A percentile compares a stretch with the other conserved stretches of the same genome.
These are phyloP conservation scores for Aspergillus sp. DNA, from an alignment of 2,329 filamentous ascomycete species.

Conservation along the genomic window DNA sequence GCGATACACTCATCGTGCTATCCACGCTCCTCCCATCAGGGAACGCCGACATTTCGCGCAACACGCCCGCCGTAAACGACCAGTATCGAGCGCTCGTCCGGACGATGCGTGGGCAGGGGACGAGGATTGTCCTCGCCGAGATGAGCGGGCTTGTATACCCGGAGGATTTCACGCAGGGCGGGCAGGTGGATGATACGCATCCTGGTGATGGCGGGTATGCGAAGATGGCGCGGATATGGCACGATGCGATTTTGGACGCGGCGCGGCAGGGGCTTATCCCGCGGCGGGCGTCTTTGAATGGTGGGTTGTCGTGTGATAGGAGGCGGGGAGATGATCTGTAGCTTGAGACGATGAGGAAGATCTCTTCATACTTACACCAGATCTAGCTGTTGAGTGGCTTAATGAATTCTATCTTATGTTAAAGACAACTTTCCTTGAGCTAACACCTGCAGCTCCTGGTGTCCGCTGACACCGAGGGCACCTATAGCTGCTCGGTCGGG, in stretches of 20 bases:
- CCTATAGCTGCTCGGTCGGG: too few species aligned
- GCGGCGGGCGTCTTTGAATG: not conserved
- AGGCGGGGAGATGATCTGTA: not conserved
- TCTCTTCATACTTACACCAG: too few species aligned
- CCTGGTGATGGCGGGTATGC: conserved; percentile 2
- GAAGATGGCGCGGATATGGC: conserved; percentile 7
- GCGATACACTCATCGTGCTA: conserved; percentile 4
- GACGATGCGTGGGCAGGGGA: not conserved
- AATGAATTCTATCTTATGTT: too few species aligned
- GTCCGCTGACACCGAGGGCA: too few species aligned
- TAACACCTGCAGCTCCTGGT: too few species aligned
- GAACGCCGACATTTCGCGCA: not conserved
- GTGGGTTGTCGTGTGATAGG: not conserved
- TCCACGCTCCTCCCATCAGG: conserved; percentile 6
- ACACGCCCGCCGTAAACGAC: not conserved
- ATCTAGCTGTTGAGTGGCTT: too few species aligned
- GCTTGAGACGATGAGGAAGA: not conserved
- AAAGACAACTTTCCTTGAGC: too few species aligned
- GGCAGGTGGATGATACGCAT: conserved; percentile 4
- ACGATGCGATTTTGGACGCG: conserved; percentile 2
- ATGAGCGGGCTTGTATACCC: conserved; percentile 9
- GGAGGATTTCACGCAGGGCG: not conserved
- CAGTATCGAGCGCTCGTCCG: conserved; percentile 11
- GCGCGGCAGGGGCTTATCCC: not conserved
- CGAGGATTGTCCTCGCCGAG: conserved; percentile 14